A percentile compares a stretch with the other conserved stretches of the same genome.
Evolutionary conservation across 2,329 filamentous ascomycete genomes (phyloP).

Genomic region (Paracoccidioides brasiliensis): DNA sequence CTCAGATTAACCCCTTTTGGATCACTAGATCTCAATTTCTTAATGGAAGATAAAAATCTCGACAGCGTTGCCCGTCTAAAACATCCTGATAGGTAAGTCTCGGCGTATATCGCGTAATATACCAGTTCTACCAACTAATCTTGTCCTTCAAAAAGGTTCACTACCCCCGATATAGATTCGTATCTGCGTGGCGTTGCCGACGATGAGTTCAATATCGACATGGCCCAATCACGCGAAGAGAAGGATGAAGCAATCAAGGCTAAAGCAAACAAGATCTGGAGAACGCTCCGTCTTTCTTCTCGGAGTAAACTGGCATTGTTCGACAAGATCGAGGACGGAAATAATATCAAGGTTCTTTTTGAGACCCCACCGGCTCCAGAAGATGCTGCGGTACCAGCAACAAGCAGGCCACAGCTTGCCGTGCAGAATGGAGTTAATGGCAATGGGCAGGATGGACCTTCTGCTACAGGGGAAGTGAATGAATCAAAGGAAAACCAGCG

Average conservation of each 20-base stretch:
- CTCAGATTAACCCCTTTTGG: constrained; percentile 56
- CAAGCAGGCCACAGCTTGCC: constrained; percentile 1
- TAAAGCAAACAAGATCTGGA: constrained; percentile 84
- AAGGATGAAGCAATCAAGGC: constrained; percentile 48
- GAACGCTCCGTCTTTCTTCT: constrained; percentile 68
- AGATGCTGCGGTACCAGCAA: neutral
- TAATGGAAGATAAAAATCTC: constrained; percentile 52
- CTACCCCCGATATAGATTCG: constrained; percentile 53
- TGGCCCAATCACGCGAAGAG: constrained; percentile 54
- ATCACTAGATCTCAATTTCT: constrained; percentile 63
- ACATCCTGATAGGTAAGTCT: constrained; percentile 39
- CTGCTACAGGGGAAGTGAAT: neutral
- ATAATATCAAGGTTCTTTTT: constrained; percentile 47
- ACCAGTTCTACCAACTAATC: neutral
- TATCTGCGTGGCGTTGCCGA: constrained; percentile 63
- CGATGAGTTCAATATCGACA: constrained; percentile 76
- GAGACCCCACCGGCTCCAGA: constrained; percentile 14
- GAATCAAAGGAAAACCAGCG: neutral
- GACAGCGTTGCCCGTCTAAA: constrained; percentile 58
- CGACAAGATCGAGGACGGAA: constrained; percentile 76
- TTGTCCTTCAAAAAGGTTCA: constrained; percentile 40
- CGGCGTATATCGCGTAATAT: neutral
- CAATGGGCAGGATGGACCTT: constrained; percentile 5
- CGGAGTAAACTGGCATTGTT: constrained; percentile 62
- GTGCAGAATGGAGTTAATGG: constrained; percentile 5